A percentile compares a stretch with the other conserved stretches of the same genome.
phyloP scores from a whole-genome alignment of 768 basidiomycete genomes.

The Calocera cornea region DNA sequence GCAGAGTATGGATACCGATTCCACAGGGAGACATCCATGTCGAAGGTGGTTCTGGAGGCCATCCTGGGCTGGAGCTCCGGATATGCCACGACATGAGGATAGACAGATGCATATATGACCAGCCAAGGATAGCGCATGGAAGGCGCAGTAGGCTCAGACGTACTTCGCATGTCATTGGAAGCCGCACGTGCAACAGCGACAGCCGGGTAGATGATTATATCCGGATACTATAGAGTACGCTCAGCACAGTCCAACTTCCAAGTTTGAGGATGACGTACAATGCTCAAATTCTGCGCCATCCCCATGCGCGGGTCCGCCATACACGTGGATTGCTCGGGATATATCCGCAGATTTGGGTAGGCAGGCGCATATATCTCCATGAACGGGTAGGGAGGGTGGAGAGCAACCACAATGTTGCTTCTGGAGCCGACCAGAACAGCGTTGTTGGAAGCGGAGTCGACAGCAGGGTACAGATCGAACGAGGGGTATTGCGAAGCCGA shows the following conservation, averaged over 20 bases:
- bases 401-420: not conserved
- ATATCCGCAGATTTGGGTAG: slow-evolving; percentile 11
- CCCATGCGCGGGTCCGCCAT: not conserved
- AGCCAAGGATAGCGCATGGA: not conserved
- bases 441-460: not conserved
- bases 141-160: not conserved
- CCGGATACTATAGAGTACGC: slow-evolving; percentile 4
- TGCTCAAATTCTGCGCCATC: slow-evolving; percentile 8
- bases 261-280: not conserved
- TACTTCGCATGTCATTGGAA: not conserved
- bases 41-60: not conserved
- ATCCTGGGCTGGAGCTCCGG: not conserved
- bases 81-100: not conserved
- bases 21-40: not conserved
- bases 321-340: slow-evolving; percentile 7
- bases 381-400: slow-evolving; percentile 5
- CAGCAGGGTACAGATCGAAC: slow-evolving; percentile 9
- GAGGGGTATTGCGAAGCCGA: not conserved
- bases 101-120: not conserved
- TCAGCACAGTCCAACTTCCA: too few species aligned
- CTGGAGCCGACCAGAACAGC: not conserved
- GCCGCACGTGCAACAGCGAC: not conserved
- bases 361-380: slow-evolving; percentile 12
- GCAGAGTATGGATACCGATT: not conserved
- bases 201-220: slow-evolving; percentile 9